Base-by-base conservation (phyloP, 108 stramenopile genomes). In the Nitzschia sp. region DNA sequence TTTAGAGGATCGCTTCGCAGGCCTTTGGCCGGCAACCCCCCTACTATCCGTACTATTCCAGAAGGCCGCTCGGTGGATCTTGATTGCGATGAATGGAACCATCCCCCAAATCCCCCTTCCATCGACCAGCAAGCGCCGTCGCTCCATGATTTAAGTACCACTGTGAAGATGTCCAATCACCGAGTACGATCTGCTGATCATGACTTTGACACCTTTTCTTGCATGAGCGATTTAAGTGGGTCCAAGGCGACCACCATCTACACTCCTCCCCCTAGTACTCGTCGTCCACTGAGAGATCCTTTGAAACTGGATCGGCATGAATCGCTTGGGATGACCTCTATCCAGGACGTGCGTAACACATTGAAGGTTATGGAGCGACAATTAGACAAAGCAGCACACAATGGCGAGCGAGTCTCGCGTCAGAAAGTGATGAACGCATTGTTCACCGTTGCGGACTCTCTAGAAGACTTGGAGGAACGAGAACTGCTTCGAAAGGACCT, bases 401-500 rank as follows among this genome's bases (percentile, higher is more conserved):
- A 54, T 4, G 71, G 61, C 34, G 47, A 71, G 38, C 31, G 61
- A 8, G 53, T 71, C 22, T 58, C 56, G n/a, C 50, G 71, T 2
- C 53, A 71, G 29, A 71, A 71, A 31, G 61, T 71, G 25, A 71
- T 71, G 53, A 22, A 53, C 4, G 71, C 71, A 30, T 59, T 71
- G 26, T 63, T 71, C 30, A 71, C 71, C 1, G 71, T 71, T 5
- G 71, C 61, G 6, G 71, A 71, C 50, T 71, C 71, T 31, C 44
- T 71, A 2, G 71, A 71, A 31, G 61, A 71, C 33, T n/a, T 31
- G 31, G 71, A 71, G 2, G 71, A 71, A 41, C 48, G 60, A n/a
- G 34, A 48, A 33, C 9, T 61, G 1, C 32, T 71, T 22, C 45
- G 60, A 21, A 63, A 38, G 16, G 71, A 71, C 29, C 59, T 71